Evolutionary conservation across 441 rosid species (phyloP).

Genomic region (Erysimum cheiri): DNA sequence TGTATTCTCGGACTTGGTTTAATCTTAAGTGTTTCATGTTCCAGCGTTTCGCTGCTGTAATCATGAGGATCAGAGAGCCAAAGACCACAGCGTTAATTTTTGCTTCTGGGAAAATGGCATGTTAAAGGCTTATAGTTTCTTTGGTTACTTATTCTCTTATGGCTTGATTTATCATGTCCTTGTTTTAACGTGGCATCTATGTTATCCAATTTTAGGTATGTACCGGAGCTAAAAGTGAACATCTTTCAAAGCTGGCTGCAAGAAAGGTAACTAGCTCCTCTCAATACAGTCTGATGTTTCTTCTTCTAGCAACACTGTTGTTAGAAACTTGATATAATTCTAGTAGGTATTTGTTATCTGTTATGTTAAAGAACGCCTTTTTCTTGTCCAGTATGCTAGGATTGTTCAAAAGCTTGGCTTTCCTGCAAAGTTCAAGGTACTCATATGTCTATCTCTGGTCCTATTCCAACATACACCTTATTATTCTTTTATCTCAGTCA

Average conservation of each 20-base stretch:
- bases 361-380: neutral
- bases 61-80: constrained; percentile 50
- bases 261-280: constrained; percentile 39
- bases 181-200: neutral
- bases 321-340: neutral
- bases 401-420: constrained; percentile 48
- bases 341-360: neutral
- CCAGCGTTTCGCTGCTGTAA: constrained; percentile 52
- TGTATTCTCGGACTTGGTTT: constrained; percentile 16
- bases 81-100: constrained; percentile 47
- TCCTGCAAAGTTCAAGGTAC: constrained; percentile 50
- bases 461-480: neutral
- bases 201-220: constrained; percentile 38
- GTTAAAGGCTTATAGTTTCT: neutral
- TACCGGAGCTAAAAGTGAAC: constrained; percentile 48
- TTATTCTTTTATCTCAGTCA: neutral
- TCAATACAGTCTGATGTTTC: neutral
- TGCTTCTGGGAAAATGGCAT: constrained; percentile 48
- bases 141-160: constrained; percentile 5
- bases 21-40: constrained; percentile 13
- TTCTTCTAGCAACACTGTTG: neutral
- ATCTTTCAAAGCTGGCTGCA: constrained; percentile 44
- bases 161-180: constrained; percentile 11
- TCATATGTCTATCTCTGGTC: neutral
- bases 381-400: constrained; percentile 43